Percentiles rank a stretch among this genome's conserved stretches.
Evolutionary conservation across 176 grass and related monocot genomes (phyloP).

Genomic region (Cocos nucifera): DNA sequence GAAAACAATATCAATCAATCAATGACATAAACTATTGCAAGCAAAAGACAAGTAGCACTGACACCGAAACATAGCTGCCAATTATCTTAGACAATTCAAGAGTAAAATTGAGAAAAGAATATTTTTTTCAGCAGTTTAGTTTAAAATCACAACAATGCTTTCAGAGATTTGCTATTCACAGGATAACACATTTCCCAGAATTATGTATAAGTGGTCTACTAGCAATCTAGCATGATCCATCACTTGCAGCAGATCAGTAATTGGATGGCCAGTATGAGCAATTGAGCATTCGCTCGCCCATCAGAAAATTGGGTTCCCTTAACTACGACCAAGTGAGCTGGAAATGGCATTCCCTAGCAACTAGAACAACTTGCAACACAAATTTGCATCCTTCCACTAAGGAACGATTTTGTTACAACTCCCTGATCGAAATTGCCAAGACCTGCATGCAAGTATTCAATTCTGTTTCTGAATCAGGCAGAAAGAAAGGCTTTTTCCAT

Average conservation of each 20-base stretch:
- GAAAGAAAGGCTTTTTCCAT: conserved; percentile 42
- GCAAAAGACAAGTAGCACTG: background rate
- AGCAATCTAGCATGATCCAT: conserved; percentile 77
- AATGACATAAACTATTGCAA: too few relatives aligned
- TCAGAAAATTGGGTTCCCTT: conserved; percentile 99
- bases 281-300: conserved; percentile 70
- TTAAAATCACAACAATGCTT: conserved; percentile 9
- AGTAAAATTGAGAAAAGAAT: conserved; percentile 74
- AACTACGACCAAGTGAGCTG: conserved; percentile 82
- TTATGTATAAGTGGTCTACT: conserved; percentile 68
- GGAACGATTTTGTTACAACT: conserved; percentile 60
- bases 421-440: conserved; percentile 70
- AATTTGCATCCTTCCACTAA: conserved; percentile 81
- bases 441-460: conserved; percentile 76
- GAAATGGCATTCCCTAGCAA: conserved; percentile 85
- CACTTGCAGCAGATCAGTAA: conserved; percentile 85
- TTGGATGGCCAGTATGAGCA: conserved; percentile 65
- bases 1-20: too few relatives aligned
- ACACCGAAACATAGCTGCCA: background rate
- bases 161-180: conserved; percentile 20
- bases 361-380: conserved; percentile 59
- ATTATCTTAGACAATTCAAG: conserved; percentile 63
- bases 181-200: conserved; percentile 87
- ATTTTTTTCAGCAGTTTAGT: conserved; percentile 63
- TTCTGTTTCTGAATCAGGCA: conserved; percentile 59